These are phyloP conservation scores for Tephrocybe sp. DNA, from an alignment of 768 basidiomycete genomes.

Conservation along the genomic window DNA sequence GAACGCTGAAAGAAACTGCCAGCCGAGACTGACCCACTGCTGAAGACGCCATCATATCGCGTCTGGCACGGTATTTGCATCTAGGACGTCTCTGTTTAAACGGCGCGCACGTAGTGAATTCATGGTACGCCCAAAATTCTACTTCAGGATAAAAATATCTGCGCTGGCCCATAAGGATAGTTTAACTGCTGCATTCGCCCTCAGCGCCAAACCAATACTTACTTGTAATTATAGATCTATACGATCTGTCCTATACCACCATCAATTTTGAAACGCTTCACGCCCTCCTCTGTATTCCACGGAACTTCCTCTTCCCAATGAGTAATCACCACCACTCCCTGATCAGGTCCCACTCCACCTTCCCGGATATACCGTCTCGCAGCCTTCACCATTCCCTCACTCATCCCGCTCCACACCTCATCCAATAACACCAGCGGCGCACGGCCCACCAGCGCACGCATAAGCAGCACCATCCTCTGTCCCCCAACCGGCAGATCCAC, in stretches of 20 bases:
- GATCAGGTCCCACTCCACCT: slow-evolving; percentile 47
- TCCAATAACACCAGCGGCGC: slow-evolving; percentile 83
- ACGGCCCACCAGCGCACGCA: slow-evolving; percentile 79
- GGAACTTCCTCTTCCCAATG: slow-evolving; percentile 95
- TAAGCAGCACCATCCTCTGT: slow-evolving; percentile 79
- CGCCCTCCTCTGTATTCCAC: slow-evolving; percentile 61
- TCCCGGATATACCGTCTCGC: slow-evolving; percentile 64
- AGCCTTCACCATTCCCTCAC: slow-evolving; percentile 67
- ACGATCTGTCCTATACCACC: slow-evolving; percentile 25
- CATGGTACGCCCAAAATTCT: too few species aligned
- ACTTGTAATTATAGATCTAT: too few species aligned
- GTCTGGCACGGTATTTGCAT: too few species aligned
- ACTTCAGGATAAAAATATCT: too few species aligned
- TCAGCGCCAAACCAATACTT: too few species aligned
- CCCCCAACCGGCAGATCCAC: slow-evolving; percentile 67
- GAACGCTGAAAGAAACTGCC: too few species aligned
- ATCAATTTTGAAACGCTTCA: slow-evolving; percentile 37
- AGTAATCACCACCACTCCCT: slow-evolving; percentile 83
- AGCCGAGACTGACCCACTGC: too few species aligned
- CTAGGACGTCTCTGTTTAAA: too few species aligned
- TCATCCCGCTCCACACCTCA: slow-evolving; percentile 95
- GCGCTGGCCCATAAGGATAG: too few species aligned
- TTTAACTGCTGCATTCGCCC: too few species aligned
- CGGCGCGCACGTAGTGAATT: too few species aligned
- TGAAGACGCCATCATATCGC: too few species aligned